A percentile compares a stretch with the other conserved stretches of the same genome.
phyloP scores from a whole-genome alignment of 352 stramenopile genomes.

The Phytophthora sp. region DNA sequence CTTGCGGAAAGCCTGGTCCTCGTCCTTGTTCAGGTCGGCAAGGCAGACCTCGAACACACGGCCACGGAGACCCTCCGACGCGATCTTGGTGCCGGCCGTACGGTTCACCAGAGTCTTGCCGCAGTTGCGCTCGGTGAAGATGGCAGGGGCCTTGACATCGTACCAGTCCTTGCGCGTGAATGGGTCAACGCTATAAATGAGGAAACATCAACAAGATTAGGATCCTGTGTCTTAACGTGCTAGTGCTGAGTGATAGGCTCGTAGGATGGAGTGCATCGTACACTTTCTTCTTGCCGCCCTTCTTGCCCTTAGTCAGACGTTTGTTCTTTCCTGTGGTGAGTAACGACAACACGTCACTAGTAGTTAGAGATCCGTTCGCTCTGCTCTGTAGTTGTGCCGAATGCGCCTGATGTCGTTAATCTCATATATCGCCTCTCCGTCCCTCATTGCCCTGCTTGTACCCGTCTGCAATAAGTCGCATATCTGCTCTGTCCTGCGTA shows the following conservation, averaged over 20 bases:
- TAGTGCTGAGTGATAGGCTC: no score
- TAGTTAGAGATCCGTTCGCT: slow-evolving; percentile 28
- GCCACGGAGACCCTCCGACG: slow-evolving; percentile 98
- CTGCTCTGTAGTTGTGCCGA: neutral
- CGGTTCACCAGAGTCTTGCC: slow-evolving; percentile 99
- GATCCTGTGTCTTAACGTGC: neutral
- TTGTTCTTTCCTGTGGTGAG: slow-evolving; percentile 87
- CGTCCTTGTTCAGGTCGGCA: slow-evolving; percentile 98
- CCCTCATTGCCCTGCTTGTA: neutral
- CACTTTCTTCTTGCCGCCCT: slow-evolving; percentile 93
- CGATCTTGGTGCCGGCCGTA: slow-evolving; percentile 96
- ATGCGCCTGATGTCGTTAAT: neutral
- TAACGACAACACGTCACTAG: slow-evolving; percentile 11
- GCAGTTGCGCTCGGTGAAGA: slow-evolving; percentile 97
- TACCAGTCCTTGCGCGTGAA: slow-evolving; percentile 99
- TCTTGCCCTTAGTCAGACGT: slow-evolving; percentile 92
- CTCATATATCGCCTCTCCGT: neutral
- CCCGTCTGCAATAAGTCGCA: neutral
- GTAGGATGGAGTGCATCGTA: slow-evolving; percentile 45
- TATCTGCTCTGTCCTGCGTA: neutral
- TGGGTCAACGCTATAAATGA: slow-evolving; percentile 92
- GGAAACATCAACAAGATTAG: slow-evolving; percentile 21
- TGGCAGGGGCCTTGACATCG: slow-evolving; percentile 98
- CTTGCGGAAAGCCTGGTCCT: slow-evolving; percentile 98
- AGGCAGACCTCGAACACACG: slow-evolving; percentile 99